Conservation (phyloP, 176 grass and related monocot genomes). For the Typha latifolia region DNA sequence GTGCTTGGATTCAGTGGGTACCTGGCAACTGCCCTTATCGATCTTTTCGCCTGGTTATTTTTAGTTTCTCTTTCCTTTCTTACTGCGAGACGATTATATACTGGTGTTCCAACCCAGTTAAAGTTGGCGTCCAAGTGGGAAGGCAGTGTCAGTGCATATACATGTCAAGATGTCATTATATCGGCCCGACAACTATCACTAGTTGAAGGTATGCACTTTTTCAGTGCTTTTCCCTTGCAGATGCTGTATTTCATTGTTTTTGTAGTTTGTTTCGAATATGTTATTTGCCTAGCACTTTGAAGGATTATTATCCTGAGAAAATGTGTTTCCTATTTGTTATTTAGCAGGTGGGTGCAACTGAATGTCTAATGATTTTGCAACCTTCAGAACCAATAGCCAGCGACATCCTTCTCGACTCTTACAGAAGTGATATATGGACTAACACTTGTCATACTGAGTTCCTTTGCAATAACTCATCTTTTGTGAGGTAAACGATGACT, state of each 20-base stretch:
- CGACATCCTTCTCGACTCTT: too few relatives aligned
- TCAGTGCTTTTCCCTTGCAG: not conserved
- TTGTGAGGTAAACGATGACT: too few relatives aligned
- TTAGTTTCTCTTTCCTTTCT: constrained; percentile 36
- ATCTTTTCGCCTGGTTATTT: constrained; percentile 33
- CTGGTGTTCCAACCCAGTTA: not conserved
- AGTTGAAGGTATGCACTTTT: constrained; percentile 31
- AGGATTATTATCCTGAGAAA: too few relatives aligned
- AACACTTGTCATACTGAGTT: too few relatives aligned
- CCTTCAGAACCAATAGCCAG: too few relatives aligned
- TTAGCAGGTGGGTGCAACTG: too few relatives aligned
- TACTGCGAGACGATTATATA: constrained; percentile 12
- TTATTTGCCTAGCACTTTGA: not conserved
- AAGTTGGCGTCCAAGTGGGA: not conserved
- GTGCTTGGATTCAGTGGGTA: constrained; percentile 48
- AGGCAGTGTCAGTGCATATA: not conserved
- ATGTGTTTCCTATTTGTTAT: too few relatives aligned
- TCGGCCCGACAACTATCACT: constrained; percentile 18
- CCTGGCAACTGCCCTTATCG: constrained; percentile 29
- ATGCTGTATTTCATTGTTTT: not conserved
- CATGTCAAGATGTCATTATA: too few relatives aligned
- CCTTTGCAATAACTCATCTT: too few relatives aligned
- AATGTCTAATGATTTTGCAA: too few relatives aligned
- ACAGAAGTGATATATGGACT: too few relatives aligned
- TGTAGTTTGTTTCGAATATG: not conserved